Base-by-base conservation (phyloP, 768 basidiomycete species). In the Termitomyces sp. region DNA sequence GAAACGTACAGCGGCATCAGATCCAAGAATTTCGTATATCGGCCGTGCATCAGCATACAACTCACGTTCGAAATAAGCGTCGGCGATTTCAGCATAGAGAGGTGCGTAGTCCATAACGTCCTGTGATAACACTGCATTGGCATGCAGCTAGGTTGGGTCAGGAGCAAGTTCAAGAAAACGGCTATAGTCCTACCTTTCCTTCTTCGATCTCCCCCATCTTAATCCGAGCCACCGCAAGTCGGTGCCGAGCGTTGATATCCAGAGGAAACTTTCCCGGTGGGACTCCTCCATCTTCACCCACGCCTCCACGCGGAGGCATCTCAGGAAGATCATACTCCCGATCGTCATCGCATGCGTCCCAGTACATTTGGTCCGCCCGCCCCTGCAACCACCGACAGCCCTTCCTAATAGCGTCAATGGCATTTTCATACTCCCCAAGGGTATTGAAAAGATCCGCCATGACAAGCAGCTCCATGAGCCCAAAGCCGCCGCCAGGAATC, bases 351-450 rank as follows among this genome's bases (percentile, higher is more conserved):
- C 85, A 82, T 22, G 79, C 69, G 62, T 94, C 90, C 94, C 94
- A 98, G 57, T 87, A 85, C 54, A 75, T 78, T 66, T 89, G 87
- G 47, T 81, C 75, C 33, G 72, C 74, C 33, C 96, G 75, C 0
- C 92, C 92, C 69, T 98, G 92, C n/a, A 98, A 70, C 96, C 96
- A 98, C 55, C 96, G 75, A 51, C 83, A 87, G 1, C 94, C 95
- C 52, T 75, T 77, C 48, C 88, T 79, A 51, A 96, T 85, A 1
- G 83, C 80, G 13, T 81, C 76, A 16, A 93, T 74, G 0, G 89
- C 90, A 42, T 80, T 75, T 36, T 85, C 84, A 64, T 88, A 78
- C 58, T 90, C 82, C 1, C 81, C 84, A 28, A 87, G 73, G 0
- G 82, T 80, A 61, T 92, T 87, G 64, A 91, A 85, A 48, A 95